These are phyloP conservation scores for Aschersonia sp. DNA, from an alignment of 2,329 filamentous ascomycete genomes.

Conservation along the genomic window DNA sequence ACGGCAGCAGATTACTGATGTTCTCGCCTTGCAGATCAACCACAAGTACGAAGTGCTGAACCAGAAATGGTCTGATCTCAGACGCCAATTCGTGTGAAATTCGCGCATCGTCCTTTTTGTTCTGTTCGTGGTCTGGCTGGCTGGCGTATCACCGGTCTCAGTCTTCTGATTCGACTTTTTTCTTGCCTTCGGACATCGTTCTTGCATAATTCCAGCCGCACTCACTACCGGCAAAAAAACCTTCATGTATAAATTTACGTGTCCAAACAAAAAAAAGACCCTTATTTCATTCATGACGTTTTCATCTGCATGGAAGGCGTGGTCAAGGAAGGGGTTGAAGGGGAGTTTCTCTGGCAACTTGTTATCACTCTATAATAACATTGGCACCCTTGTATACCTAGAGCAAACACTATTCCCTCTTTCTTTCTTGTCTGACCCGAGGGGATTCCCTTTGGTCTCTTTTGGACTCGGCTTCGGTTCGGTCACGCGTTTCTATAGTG, in stretches of 20 bases:
- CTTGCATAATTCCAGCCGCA: too few species aligned
- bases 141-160: too few species aligned
- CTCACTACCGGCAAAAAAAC: too few species aligned
- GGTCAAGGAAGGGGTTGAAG: not conserved
- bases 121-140: not conserved
- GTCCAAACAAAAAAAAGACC: too few species aligned
- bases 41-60: conserved; percentile 51
- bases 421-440: not conserved
- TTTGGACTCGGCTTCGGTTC: not conserved
- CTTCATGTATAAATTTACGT: too few species aligned
- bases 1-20: not conserved
- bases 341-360: not conserved
- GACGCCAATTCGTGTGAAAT: conserved; percentile 30
- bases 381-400: not conserved
- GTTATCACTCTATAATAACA: not conserved
- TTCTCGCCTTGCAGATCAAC: conserved; percentile 37
- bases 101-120: not conserved
- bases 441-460: not conserved
- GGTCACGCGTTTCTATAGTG: not conserved
- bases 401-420: not conserved
- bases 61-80: conserved; percentile 60
- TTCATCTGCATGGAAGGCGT: too few species aligned
- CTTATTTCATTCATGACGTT: too few species aligned
- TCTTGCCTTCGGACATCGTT: too few species aligned
- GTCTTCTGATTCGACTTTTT: too few species aligned